Evolutionary conservation across 2,329 filamentous ascomycete species (phyloP), one percentile per base, ranked within the genome.

Genomic region (Fusarium compactum): DNA sequence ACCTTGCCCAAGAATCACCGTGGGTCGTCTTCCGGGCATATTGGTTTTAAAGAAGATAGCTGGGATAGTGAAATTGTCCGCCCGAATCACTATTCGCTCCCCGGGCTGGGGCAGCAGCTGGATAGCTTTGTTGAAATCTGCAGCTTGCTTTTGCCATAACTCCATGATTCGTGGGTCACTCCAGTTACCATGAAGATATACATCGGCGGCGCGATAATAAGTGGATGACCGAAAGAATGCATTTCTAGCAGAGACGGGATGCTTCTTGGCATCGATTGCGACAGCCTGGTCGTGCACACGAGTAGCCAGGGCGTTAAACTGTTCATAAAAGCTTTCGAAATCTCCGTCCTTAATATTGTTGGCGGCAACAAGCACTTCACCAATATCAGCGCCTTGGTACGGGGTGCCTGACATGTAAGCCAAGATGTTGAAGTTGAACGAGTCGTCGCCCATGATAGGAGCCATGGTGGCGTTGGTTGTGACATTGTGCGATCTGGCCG

Each of bases 171-270:
- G 78, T 6, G 82, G 80, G 53, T 85, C 80, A 15, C 56, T 76
- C 76, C 74, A 76, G 71, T 85, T 80, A 2, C 75, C 78, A 51
- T 82, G 79, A 12, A 84, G 74, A 68, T 78, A 85, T 65, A 83
- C 82, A 62, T 81, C 80, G 11, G 84, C 80, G 0, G 71, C 56
- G 24, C 83, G 80, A 67, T 80, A 85, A 71, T 85, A 85, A 2
- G 73, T 78, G 1, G 83, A 67, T 4, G 82, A 79, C 8, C 75
- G 77, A 68, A 85, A 83, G 29, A 55, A 74, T 8, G 71, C 61
- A 8, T 72, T 67, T 18, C 73, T 65, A 16, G 72, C 76, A 11
- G 75, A 76, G 29, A 77, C n/a, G 0, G 76, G 73, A 29, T 78
- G 64, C 5, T 70, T 74, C 1, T 54, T 52, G 2, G 60, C 24